A percentile compares a stretch with the other conserved stretches of the same genome.
Evolutionary conservation across 2,329 filamentous ascomycete species (phyloP).

Genomic region (Aureobasidium sp.): DNA sequence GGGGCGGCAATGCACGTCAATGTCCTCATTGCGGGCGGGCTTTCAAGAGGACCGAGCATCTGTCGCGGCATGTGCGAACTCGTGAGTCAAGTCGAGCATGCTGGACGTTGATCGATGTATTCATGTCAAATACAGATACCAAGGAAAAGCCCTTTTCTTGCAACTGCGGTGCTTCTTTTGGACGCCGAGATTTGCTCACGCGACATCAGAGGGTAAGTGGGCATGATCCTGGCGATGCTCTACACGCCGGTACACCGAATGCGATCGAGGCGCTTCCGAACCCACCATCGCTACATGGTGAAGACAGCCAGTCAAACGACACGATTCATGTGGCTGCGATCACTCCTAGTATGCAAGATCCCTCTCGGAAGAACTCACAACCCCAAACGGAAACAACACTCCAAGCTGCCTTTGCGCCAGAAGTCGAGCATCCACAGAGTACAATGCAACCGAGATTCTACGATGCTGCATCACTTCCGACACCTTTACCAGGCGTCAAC

Average conservation of each 20-base stretch:
- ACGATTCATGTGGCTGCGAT: background rate
- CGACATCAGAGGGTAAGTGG: background rate
- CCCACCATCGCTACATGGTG: background rate
- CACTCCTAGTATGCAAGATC: too few species aligned
- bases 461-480: background rate
- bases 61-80: slow-evolving; percentile 1
- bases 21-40: background rate
- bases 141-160: slow-evolving; percentile 6
- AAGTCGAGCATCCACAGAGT: background rate
- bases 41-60: background rate
- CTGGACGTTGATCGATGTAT: background rate
- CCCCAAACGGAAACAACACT: background rate
- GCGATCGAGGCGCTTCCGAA: background rate
- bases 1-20: background rate
- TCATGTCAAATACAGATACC: background rate
- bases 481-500: background rate
- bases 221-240: background rate
- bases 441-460: background rate
- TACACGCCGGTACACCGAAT: background rate
- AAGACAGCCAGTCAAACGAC: background rate
- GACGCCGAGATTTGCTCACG: slow-evolving; percentile 2
- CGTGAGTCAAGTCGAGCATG: background rate
- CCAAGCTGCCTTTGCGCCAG: background rate
- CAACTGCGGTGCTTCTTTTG: background rate
- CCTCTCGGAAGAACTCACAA: background rate